These are phyloP conservation scores for Epichloe brachyelytri DNA, from an alignment of 2,329 filamentous ascomycete genomes.

Conservation along the genomic window DNA sequence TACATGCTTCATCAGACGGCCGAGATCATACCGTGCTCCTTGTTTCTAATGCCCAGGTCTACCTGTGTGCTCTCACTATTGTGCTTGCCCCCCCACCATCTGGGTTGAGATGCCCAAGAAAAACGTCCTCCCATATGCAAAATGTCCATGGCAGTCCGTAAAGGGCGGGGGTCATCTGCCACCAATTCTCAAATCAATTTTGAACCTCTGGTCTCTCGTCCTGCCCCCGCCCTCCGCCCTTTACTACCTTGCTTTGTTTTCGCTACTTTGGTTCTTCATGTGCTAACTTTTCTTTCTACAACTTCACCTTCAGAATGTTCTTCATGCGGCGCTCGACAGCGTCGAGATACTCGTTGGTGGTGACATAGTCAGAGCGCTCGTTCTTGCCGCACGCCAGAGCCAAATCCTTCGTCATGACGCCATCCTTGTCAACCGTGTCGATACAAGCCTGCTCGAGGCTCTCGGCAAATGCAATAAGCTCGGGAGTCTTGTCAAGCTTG, in stretches of 20 bases:
- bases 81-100: not conserved
- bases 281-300: constrained; percentile 30
- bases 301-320: constrained; percentile 63
- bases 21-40: not conserved
- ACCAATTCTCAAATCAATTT: not conserved
- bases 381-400: constrained; percentile 90
- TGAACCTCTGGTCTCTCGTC: no score
- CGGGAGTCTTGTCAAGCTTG: constrained; percentile 83
- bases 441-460: constrained; percentile 84
- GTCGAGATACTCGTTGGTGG: constrained; percentile 79
- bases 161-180: not conserved
- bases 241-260: not conserved
- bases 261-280: not conserved
- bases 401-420: constrained; percentile 98
- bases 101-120: not conserved
- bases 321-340: constrained; percentile 88
- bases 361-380: constrained; percentile 73
- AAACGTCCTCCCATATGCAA: not conserved
- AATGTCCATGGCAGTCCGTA: not conserved
- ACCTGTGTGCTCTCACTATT: not conserved
- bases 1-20: not conserved
- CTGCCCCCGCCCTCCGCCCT: not conserved
- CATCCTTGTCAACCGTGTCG: constrained; percentile 85
- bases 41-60: not conserved
- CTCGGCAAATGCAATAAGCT: constrained; percentile 84